These are phyloP conservation scores for Pterocarpus santalinus DNA, from an alignment of 306 rosid genomes.

Conservation along the genomic window DNA sequence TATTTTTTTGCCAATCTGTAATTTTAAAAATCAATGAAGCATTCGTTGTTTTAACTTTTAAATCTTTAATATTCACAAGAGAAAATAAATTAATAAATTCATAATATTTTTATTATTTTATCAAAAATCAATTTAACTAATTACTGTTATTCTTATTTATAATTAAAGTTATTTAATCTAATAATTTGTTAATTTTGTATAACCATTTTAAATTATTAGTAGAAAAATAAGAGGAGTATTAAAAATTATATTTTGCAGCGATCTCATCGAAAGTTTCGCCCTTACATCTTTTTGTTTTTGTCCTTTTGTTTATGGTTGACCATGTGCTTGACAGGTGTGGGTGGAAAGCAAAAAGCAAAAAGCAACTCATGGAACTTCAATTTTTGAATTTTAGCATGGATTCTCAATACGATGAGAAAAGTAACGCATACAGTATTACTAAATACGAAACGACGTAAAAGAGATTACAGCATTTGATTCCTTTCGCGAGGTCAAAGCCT, in stretches of 20 bases:
- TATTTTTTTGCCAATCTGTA: too few species aligned
- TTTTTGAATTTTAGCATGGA: conserved; percentile 22
- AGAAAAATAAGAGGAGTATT: too few species aligned
- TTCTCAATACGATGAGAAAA: conserved; percentile 29
- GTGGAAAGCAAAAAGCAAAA: conserved; percentile 30
- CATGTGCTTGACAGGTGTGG: not conserved
- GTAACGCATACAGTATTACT: not conserved
- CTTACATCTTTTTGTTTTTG: conserved; percentile 17
- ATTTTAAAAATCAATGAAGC: too few species aligned
- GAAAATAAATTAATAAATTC: too few species aligned
- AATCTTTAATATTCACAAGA: too few species aligned
- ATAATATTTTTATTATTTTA: too few species aligned
- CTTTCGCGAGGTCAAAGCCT: conserved; percentile 43
- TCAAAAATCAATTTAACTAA: too few species aligned
- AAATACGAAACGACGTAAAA: conserved; percentile 32
- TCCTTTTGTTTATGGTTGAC: conserved; percentile 45
- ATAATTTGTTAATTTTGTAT: too few species aligned
- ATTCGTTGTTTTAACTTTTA: too few species aligned
- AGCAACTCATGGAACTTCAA: conserved; percentile 12
- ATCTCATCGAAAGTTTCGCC: conserved; percentile 35
- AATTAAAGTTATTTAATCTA: too few species aligned
- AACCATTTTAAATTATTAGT: too few species aligned
- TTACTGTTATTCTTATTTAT: too few species aligned
- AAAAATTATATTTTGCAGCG: not conserved
- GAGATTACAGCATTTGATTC: conserved; percentile 23